phyloP scores from a whole-genome alignment of 2,329 filamentous ascomycete genomes.

The Fusarium luffae region DNA sequence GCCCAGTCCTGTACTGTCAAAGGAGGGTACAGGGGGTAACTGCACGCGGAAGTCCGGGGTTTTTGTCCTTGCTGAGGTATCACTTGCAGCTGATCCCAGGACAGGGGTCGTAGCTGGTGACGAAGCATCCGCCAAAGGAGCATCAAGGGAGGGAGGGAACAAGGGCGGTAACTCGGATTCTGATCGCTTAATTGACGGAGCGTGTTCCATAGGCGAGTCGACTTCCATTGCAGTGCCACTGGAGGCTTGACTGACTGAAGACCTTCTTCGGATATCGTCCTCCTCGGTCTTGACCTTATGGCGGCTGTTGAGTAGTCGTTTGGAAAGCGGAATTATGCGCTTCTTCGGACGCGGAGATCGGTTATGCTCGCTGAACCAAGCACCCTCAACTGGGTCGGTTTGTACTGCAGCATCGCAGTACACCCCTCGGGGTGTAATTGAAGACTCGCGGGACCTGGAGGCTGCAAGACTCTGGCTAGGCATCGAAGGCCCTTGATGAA shows the following conservation, averaged over 20 bases:
- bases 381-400: conserved; percentile 65
- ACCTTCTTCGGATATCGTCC: conserved; percentile 49
- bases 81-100: conserved; percentile 22
- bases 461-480: conserved; percentile 46
- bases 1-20: conserved; percentile 55
- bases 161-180: conserved; percentile 43
- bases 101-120: conserved; percentile 43
- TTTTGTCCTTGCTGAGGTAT: conserved; percentile 49
- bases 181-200: conserved; percentile 31
- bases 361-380: conserved; percentile 60
- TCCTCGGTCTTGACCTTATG: conserved; percentile 57
- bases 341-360: conserved; percentile 56
- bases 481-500: conserved; percentile 44
- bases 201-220: conserved; percentile 53
- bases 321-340: conserved; percentile 64
- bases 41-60: conserved; percentile 64
- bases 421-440: conserved; percentile 52
- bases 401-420: conserved; percentile 66
- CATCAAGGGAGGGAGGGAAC: conserved; percentile 41
- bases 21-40: conserved; percentile 65
- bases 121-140: conserved; percentile 48
- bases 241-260: conserved; percentile 35
- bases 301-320: conserved; percentile 62
- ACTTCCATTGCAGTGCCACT: conserved; percentile 54
- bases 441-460: conserved; percentile 52